phyloP scores from a whole-genome alignment of 768 basidiomycete genomes.

The Boletus barrowsii region DNA sequence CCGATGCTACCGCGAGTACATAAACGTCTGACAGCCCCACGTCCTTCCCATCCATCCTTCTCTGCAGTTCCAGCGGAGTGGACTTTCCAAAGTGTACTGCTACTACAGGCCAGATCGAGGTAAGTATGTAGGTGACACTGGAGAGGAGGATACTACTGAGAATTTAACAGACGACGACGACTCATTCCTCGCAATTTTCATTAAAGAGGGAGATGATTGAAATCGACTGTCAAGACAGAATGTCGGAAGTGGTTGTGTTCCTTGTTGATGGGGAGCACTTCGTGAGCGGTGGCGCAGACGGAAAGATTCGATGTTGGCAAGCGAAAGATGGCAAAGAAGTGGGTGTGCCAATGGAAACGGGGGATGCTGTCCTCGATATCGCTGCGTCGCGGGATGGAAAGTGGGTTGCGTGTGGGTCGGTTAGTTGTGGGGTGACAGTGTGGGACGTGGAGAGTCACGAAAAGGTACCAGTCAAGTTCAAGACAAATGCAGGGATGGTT shows the following conservation, averaged over 20 bases:
- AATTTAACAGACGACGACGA: neutral
- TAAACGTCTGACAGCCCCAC: too few relatives aligned
- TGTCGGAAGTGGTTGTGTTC: neutral
- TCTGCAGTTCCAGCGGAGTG: too few relatives aligned
- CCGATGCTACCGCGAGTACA: neutral
- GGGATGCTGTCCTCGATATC: neutral
- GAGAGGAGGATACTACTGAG: neutral
- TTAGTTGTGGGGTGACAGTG: neutral
- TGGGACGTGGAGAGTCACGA: neutral
- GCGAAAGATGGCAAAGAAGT: neutral
- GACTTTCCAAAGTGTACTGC: neutral
- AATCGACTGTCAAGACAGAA: neutral
- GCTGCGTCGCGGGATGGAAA: neutral
- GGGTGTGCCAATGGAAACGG: neutral
- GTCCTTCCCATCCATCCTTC: too few relatives aligned
- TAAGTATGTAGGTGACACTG: too few relatives aligned
- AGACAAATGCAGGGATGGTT: neutral
- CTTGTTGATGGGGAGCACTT: neutral
- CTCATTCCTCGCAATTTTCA: neutral
- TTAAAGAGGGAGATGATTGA: neutral
- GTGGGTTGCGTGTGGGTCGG: neutral
- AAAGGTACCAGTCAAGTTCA: neutral
- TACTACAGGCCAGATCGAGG: neutral
- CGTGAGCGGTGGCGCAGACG: neutral
- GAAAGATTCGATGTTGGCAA: neutral